Evolutionary conservation across 176 grass and related monocot species (phyloP).

Genomic region (Olyra latifolia): DNA sequence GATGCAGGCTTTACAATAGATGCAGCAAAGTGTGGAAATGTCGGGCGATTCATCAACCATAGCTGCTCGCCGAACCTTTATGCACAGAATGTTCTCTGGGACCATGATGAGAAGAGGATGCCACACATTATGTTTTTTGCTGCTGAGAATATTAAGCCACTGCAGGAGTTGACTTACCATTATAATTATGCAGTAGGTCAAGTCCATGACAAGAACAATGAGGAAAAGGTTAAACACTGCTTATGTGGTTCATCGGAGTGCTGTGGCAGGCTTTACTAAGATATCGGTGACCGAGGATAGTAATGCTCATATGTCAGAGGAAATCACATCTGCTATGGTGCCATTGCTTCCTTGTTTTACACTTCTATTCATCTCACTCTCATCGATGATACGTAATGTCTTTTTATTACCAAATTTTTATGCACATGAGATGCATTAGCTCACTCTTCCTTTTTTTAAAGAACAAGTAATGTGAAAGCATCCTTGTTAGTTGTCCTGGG

Average conservation of each 20-base stretch:
- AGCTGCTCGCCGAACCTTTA: slow-evolving; percentile 77
- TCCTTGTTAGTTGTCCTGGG: background rate
- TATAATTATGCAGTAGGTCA: slow-evolving; percentile 64
- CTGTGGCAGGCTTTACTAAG: slow-evolving; percentile 51
- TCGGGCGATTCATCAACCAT: slow-evolving; percentile 78
- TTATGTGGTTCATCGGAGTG: slow-evolving; percentile 39
- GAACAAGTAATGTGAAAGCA: background rate
- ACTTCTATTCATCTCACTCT: background rate
- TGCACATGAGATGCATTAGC: background rate
- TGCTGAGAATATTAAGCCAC: slow-evolving; percentile 57
- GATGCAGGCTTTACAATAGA: slow-evolving; percentile 60
- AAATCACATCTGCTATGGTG: slow-evolving; percentile 8
- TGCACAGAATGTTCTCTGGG: slow-evolving; percentile 72
- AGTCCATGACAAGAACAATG: slow-evolving; percentile 48
- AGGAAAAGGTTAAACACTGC: slow-evolving; percentile 33
- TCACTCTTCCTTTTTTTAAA: background rate
- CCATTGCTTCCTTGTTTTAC: background rate
- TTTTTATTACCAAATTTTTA: slow-evolving; percentile 7
- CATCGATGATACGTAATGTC: background rate
- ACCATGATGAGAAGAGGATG: slow-evolving; percentile 60
- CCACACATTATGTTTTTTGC: slow-evolving; percentile 76
- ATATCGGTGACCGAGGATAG: slow-evolving; percentile 8
- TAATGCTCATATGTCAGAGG: slow-evolving; percentile 16
- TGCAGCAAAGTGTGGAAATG: slow-evolving; percentile 56
- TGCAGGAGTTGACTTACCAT: slow-evolving; percentile 75